These are phyloP conservation scores for Suillus decipiens DNA, from an alignment of 768 basidiomycete species.

Conservation along the genomic window DNA sequence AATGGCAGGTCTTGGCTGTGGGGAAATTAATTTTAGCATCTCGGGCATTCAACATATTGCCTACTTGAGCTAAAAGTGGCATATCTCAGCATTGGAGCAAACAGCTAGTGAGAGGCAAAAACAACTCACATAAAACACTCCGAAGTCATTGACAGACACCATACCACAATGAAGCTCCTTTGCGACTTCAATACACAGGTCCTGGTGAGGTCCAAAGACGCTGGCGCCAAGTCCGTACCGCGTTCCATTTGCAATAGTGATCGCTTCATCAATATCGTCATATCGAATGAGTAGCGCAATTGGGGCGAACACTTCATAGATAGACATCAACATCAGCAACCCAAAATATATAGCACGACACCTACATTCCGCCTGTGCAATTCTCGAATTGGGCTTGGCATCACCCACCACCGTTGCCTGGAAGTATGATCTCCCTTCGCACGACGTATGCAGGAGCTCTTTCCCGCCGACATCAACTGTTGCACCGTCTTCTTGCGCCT, in stretches of 20 bases:
- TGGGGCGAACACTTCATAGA: slow-evolving; percentile 81
- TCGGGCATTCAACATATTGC: slow-evolving; percentile 29
- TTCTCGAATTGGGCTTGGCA: slow-evolving; percentile 67
- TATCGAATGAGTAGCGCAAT: slow-evolving; percentile 87
- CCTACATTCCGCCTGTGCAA: slow-evolving; percentile 81
- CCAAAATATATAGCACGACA: slow-evolving; percentile 18
- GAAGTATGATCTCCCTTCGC: slow-evolving; percentile 80
- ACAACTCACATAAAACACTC: slow-evolving; percentile 73
- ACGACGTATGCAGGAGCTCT: slow-evolving; percentile 63
- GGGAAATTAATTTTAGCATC: slow-evolving; percentile 7
- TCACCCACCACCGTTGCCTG: slow-evolving; percentile 84
- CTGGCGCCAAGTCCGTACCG: slow-evolving; percentile 91
- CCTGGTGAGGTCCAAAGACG: slow-evolving; percentile 88
- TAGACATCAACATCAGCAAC: slow-evolving; percentile 14
- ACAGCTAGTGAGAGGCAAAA: slow-evolving; percentile 7
- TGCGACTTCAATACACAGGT: slow-evolving; percentile 77
- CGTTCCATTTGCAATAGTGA: slow-evolving; percentile 86
- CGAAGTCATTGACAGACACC: slow-evolving; percentile 97
- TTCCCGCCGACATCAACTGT: slow-evolving; percentile 63
- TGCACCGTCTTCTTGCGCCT: slow-evolving; percentile 73
- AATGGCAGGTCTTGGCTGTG: slow-evolving; percentile 90
- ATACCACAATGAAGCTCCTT: slow-evolving; percentile 88
- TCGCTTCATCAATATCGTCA: slow-evolving; percentile 79
- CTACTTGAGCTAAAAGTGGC: slow-evolving; percentile 60
- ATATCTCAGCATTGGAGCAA: slow-evolving; percentile 18